phyloP scores from a whole-genome alignment of 129 eudicot species.

The Mikania micrantha region DNA sequence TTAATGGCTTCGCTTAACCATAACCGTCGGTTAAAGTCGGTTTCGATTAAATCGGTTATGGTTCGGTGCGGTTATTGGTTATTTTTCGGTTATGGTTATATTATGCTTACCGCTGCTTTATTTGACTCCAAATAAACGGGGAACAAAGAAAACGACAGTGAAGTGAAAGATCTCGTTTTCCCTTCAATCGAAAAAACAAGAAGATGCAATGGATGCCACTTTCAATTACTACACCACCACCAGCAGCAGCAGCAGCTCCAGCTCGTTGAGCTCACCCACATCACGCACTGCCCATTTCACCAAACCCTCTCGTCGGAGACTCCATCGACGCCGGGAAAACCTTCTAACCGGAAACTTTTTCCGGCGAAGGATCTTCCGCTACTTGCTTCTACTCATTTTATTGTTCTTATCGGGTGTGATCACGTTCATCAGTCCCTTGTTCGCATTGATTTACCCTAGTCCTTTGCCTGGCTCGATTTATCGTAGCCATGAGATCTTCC shows the following conservation, averaged over 20 bases:
- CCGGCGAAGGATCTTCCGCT: constrained; percentile 32
- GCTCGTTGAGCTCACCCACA: constrained; percentile 27
- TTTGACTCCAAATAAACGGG: not conserved
- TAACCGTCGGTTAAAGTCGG: too few relatives aligned
- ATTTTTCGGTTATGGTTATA: too few relatives aligned
- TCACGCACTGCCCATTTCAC: constrained; percentile 10
- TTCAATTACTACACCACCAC: constrained; percentile 18
- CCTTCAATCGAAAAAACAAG: not conserved
- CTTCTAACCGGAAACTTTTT: constrained; percentile 30
- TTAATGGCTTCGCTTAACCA: too few relatives aligned
- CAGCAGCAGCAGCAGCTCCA: constrained; percentile 16
- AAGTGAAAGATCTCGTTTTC: constrained; percentile 15
- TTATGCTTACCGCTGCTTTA: too few relatives aligned
- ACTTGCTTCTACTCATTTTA: constrained; percentile 41
- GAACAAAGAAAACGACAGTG: not conserved
- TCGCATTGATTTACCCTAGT: constrained; percentile 35
- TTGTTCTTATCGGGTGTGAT: constrained; percentile 56
- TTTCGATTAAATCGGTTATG: too few relatives aligned
- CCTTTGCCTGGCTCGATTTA: constrained; percentile 75
- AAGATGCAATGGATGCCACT: constrained; percentile 24
- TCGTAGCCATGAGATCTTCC: constrained; percentile 65
- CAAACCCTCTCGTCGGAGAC: constrained; percentile 37
- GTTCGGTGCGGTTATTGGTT: too few relatives aligned
- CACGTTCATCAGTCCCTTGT: constrained; percentile 48
- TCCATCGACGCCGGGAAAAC: constrained; percentile 34